These are phyloP conservation scores for Zostera marina DNA, from an alignment of 116 monocot species.

Conservation along the genomic window DNA sequence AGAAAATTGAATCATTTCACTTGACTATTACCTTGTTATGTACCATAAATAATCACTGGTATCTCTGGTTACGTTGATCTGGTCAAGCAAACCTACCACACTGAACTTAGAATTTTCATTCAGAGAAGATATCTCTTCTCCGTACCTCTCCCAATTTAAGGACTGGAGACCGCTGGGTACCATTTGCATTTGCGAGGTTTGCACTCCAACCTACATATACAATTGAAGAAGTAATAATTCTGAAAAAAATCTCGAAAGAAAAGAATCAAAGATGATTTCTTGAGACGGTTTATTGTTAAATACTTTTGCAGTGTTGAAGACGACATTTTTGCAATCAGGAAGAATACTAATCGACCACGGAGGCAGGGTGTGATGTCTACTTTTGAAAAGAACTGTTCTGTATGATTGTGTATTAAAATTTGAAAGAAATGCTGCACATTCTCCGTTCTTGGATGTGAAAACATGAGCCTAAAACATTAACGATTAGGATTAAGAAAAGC, in stretches of 20 bases:
- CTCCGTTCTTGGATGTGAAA: conserved; percentile 55
- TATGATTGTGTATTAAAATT: conserved; percentile 23
- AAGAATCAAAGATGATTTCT: background rate
- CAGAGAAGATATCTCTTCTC: conserved; percentile 65
- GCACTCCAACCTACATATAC: conserved; percentile 64
- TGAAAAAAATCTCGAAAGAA: too few species aligned
- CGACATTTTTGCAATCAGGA: conserved; percentile 35
- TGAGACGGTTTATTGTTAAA: background rate
- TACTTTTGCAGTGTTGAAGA: conserved; percentile 70
- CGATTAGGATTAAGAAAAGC: background rate
- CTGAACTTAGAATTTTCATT: conserved; percentile 46
- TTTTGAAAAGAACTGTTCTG: conserved; percentile 27
- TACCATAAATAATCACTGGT: conserved; percentile 92
- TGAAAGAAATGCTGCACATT: conserved; percentile 93
- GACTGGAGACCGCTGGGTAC: conserved; percentile 19
- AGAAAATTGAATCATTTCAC: background rate
- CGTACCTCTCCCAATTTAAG: conserved; percentile 84
- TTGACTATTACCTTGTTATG: conserved; percentile 54
- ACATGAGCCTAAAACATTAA: conserved; percentile 37
- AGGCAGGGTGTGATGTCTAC: conserved; percentile 27
- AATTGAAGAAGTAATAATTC: background rate
- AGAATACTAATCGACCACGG: conserved; percentile 57
- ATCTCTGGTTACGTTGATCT: conserved; percentile 95
- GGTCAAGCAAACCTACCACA: conserved; percentile 72
- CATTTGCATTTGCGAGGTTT: conserved; percentile 93